Evolutionary conservation across 2,329 filamentous ascomycete genomes (phyloP), one percentile per base, ranked within the genome.

Genomic region (Fusarium sp.): DNA sequence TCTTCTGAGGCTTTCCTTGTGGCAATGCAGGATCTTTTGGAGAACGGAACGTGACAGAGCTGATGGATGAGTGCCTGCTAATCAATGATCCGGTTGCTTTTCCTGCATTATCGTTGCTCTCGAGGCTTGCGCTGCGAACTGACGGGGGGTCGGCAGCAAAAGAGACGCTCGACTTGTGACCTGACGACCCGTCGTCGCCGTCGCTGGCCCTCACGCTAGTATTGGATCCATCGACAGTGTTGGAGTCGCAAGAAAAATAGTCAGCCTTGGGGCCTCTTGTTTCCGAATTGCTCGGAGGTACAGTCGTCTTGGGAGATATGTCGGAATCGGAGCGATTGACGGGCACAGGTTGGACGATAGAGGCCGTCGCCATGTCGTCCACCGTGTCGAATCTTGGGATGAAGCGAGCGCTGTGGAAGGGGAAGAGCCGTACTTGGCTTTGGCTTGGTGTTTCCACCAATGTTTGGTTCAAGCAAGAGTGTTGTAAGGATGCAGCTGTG

Each of bases 11-110:
- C 5, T 79, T 73, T 29, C 87, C 87, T 69, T 88, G 87, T 5
- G 87, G 87, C 20, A 89, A 80, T 22, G 81, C 80, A 5, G 85
- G 85, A 70, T 88, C 84, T 1, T 78, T 79, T 31, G 83, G 83
- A n/a, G 81, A 79, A 5, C 83, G 84, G 74, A 89, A 89, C 10
- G 83, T 83, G 62, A 89, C 83, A 16, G 86, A 88, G 33, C 85
- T 85, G 35, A 84, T 79, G 2, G 88, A 89, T 14, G 83, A 83
- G 73, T 87, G 88, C 83, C 59, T 81, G 73, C 78, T 75, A 31
- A 75, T 80, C 74, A 77, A 81, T 25, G 36, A 66, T 9, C 64
- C 56, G 8, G 60, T 62, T 14, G 20, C 42, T 13, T 47, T 66
- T 25, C 66, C 35, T 69, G 79, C 80, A 57, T 79, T 78, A 67